Evolutionary conservation across 768 basidiomycete genomes (phyloP), one percentile per base, ranked within the genome.

Genomic region (Termitomyces sp.): DNA sequence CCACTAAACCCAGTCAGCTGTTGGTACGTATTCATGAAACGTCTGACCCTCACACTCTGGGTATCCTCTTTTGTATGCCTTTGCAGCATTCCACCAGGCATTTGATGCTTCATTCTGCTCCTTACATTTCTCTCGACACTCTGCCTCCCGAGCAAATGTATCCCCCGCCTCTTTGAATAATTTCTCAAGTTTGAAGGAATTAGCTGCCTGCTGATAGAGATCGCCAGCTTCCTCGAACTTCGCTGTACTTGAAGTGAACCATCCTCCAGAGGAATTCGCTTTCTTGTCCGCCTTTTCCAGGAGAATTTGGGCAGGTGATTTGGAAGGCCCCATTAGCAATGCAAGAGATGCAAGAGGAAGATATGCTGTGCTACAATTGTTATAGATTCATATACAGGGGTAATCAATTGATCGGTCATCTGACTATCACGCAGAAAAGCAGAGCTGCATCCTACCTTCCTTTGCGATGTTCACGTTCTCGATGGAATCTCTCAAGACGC

Each of bases 21-120:
- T 34, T 34, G 41, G 35, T 19, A 46, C 17, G 5, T 25, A 34
- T 44, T 21, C 21, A 21, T 17, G 43, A 40, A 30, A 35, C 52
- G 51, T 23, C 52, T 34, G 39, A n/a, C 52, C 25, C 86, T 68
- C 68, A 97, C 96, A 76, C 63, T 93, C 89, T 32, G 80, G 94
- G 69, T 80, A 84, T 25, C 86, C 88, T 72, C 89, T 81, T 78
- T 98, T 99, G 79, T 91, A 99, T 11, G 89, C 86, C 74, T 98
- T 98, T 34, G 92, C 87, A 12, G 97, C 95, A 68, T 96, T 97
- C 91, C 96, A 98, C 88, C 89, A 98, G 9, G 95, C 95, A 68
- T 95, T 96, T 21, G 94, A 90, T n/a, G 96, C 95, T 63, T 98
- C 97, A 62, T 94, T 94, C 46, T 69, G 72, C 72, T 98, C 96